Evolutionary conservation across 192 early-diverging fungal genomes (phyloP).

Genomic region (Haplosporangium gracile): DNA sequence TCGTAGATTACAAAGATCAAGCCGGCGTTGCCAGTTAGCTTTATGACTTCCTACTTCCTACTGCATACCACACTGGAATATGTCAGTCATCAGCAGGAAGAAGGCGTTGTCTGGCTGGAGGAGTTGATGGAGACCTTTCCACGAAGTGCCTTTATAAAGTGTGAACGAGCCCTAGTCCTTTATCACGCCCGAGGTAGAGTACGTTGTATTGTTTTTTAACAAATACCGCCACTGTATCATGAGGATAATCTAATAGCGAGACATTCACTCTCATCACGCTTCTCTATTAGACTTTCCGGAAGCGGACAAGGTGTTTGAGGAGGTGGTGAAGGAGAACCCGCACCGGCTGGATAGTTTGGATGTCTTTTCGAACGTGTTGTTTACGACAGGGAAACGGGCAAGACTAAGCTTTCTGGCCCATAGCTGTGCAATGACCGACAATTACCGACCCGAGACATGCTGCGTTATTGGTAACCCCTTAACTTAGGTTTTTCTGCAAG

Average conservation of each 20-base stretch:
- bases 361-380: conserved; percentile 90
- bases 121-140: conserved; percentile 68
- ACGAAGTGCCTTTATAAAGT: conserved; percentile 73
- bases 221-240: not conserved
- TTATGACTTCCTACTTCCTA: conserved; percentile 64
- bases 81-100: conserved; percentile 47
- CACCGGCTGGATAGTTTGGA: conserved; percentile 86
- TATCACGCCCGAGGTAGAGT: conserved; percentile 65
- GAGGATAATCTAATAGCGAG: not conserved
- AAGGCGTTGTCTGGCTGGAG: conserved; percentile 38
- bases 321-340: conserved; percentile 79
- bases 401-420: conserved; percentile 86
- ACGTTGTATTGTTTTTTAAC: not conserved
- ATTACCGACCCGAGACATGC: conserved; percentile 91
- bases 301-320: conserved; percentile 77
- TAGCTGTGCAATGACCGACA: conserved; percentile 75
- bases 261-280: not conserved
- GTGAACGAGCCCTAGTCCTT: conserved; percentile 70
- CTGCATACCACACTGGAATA: conserved; percentile 68
- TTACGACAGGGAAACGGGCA: conserved; percentile 76
- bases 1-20: conserved; percentile 26
- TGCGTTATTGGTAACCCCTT: conserved; percentile 69
- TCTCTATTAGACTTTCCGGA: conserved; percentile 75
- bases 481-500: not conserved
- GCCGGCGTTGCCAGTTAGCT: conserved; percentile 42